Conservation (phyloP, 148 eudicot species). For the Cornus kousa region DNA sequence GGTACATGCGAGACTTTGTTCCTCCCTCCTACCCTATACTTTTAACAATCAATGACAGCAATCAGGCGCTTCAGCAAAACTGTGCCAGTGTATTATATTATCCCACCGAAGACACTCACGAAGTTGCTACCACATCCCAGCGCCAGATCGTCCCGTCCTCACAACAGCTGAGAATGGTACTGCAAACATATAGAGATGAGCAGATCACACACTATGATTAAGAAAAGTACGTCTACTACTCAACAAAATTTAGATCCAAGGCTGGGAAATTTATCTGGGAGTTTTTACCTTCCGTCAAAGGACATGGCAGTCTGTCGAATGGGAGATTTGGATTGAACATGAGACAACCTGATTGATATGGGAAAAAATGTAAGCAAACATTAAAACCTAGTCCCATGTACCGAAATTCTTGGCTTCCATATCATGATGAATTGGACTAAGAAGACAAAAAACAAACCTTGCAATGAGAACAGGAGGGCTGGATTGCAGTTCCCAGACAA, state of each 20-base stretch:
- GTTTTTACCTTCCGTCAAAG: constrained; percentile 83
- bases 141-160: constrained; percentile 98
- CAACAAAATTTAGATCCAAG: not conserved
- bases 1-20: not conserved
- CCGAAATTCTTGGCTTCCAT: not conserved
- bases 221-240: not conserved
- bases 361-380: not conserved
- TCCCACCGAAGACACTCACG: constrained; percentile 1
- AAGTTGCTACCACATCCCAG: constrained; percentile 73
- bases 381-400: not conserved
- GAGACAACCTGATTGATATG: constrained; percentile 64
- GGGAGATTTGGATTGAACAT: constrained; percentile 79
- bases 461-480: constrained; percentile 89
- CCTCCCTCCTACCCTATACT: not conserved
- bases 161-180: constrained; percentile 88
- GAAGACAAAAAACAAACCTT: constrained; percentile 41
- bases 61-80: not conserved
- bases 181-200: constrained; percentile 29
- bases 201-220: not conserved
- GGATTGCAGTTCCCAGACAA: constrained; percentile 92
- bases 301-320: constrained; percentile 98
- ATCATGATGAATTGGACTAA: no score
- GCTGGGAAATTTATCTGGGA: not conserved
- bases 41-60: not conserved
- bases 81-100: not conserved